phyloP scores from a whole-genome alignment of 306 rosid species.

The Gleditsia sinensis region DNA sequence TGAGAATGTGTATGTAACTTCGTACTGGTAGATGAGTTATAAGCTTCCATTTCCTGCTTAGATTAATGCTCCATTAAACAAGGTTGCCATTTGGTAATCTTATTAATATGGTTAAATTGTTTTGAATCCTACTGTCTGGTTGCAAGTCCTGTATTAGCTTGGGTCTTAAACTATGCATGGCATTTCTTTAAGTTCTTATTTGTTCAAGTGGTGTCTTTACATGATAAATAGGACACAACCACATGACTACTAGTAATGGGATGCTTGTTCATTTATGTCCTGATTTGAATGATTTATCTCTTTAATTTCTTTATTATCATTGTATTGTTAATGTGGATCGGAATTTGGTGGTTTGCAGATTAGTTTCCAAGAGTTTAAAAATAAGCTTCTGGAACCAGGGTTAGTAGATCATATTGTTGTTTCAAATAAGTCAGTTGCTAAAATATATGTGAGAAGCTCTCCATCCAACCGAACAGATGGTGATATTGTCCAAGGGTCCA shows the following conservation, averaged over 20 bases:
- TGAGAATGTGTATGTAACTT: neutral
- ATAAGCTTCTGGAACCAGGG: conserved; percentile 93
- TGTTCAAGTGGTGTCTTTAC: conserved; percentile 18
- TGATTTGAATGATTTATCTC: conserved; percentile 25
- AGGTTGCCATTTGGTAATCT: conserved; percentile 5
- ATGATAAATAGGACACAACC: conserved; percentile 4
- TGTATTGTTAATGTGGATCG: conserved; percentile 12
- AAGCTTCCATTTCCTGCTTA: conserved; percentile 14
- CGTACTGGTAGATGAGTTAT: conserved; percentile 15
- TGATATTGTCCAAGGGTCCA: conserved; percentile 69
- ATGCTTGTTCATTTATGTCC: conserved; percentile 4
- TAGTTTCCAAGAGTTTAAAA: conserved; percentile 95
- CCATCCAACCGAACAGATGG: conserved; percentile 58
- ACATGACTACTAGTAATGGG: conserved; percentile 5
- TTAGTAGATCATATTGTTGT: conserved; percentile 89
- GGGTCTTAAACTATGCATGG: neutral
- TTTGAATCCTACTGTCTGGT: conserved; percentile 6
- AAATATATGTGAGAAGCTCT: conserved; percentile 75
- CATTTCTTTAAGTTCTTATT: conserved; percentile 6
- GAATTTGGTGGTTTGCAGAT: conserved; percentile 62
- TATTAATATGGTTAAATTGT: neutral
- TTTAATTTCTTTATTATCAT: conserved; percentile 11
- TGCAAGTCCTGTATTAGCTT: conserved; percentile 25
- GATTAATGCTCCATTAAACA: conserved; percentile 6
- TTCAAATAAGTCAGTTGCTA: conserved; percentile 90